phyloP scores from a whole-genome alignment of 2,329 filamentous ascomycete genomes.

The Fonsecaea pedrosoi region DNA sequence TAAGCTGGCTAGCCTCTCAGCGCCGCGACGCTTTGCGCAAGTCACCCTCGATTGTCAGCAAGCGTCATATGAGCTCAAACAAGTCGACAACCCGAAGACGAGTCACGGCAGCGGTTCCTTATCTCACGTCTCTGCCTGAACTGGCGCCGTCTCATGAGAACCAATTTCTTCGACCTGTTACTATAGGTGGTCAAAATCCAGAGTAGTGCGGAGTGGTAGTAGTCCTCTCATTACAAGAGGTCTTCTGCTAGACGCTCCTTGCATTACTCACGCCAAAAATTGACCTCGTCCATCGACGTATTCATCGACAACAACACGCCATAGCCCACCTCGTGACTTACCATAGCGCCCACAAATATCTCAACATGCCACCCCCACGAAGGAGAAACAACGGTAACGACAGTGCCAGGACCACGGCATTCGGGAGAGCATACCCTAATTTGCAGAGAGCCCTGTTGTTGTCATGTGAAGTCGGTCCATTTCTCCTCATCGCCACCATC shows the following conservation, averaged over 20 bases:
- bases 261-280: background rate
- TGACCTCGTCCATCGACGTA: background rate
- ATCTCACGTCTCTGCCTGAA: background rate
- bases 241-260: background rate
- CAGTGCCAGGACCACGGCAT: constrained; percentile 21
- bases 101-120: background rate
- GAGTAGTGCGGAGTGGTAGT: background rate
- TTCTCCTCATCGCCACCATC: constrained; percentile 29
- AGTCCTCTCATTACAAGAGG: background rate
- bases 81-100: background rate
- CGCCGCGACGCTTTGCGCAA: background rate
- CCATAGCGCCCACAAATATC: background rate
- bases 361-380: constrained; percentile 23
- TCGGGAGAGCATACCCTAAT: constrained; percentile 31
- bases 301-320: background rate
- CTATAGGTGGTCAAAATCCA: background rate
- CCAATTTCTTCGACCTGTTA: background rate
- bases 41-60: background rate
- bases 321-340: background rate
- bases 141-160: background rate
- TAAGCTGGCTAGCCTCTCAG: background rate
- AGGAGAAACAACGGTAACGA: background rate
- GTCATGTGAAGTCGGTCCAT: constrained; percentile 25
- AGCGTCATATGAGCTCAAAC: background rate
- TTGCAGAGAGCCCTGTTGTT: constrained; percentile 24